Base-by-base conservation (phyloP, 176 grass and related monocot genomes). In the Musa troglodytarum region DNA sequence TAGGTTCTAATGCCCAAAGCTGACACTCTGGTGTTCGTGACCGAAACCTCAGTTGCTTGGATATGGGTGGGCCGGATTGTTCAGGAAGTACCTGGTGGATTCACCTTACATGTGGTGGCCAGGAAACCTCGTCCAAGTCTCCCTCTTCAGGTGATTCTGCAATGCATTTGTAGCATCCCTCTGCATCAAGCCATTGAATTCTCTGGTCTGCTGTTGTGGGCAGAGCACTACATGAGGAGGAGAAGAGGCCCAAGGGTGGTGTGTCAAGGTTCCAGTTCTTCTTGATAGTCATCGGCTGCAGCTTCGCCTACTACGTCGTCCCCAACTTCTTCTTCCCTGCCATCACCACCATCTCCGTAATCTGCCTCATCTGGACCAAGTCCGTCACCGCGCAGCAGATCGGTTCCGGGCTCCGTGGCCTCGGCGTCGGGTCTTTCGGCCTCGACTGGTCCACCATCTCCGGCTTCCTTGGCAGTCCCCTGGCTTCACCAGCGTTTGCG, bases 21-120 rank as follows among this genome's bases (percentile, higher is more conserved):
- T 23, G 63, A 56, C 11, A 72, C 53, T 43, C 53, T 66, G 25
- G 49, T 82, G 71, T 50, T 65, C 34, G 34, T 43, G 34, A 43
- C 3, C 34, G 34, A 43, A 43, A 51, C 5, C 49, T 50, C 73
- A 96, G 92, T 54, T 96, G 64, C 86, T 92, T 74, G 92, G 89
- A 2, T 96, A 90, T 28, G 92, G 92, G 8, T 96, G 89, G 89
- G 92, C 92, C 53, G 92, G 92, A 15, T 61, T 96, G 50, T 96
- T 92, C 84, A 80, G 89, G 34, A 88, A 76, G 26, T 87, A 83
- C 50, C 80, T 96, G 22, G 92, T 96, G 66, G 89, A 96, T 59
- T 92, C 89, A 10, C 92, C 92, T 11, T 96, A 88, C 69, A 96
- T 96, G 92, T 92, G 92, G 92, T 96, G 92, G 89, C 92, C 92